Percentiles rank a stretch among this genome's conserved stretches.
Evolutionary conservation across 2,329 filamentous ascomycete species (phyloP).

Genomic region (Fusarium equiseti): DNA sequence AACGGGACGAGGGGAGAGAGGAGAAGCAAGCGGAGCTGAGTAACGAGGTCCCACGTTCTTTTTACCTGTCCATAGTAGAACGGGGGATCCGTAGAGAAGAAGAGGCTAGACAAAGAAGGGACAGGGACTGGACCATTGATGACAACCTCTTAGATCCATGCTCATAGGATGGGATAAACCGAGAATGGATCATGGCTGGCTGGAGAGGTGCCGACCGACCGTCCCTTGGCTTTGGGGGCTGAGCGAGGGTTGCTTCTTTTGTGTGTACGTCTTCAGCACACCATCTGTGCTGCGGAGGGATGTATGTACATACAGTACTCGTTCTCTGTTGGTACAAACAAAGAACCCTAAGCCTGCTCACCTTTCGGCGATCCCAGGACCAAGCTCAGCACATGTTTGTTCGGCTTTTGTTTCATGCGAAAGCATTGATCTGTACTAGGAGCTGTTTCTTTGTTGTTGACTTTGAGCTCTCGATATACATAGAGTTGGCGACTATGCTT

Average conservation of each 20-base stretch:
- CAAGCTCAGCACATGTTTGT: slow-evolving; percentile 2
- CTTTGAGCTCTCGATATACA: slow-evolving; percentile 7
- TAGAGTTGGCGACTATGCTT: slow-evolving; percentile 32
- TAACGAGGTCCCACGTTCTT: slow-evolving; percentile 37
- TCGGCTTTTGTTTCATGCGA: neutral
- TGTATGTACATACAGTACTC: slow-evolving; percentile 20
- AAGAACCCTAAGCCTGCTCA: slow-evolving; percentile 14
- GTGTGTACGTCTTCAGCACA: slow-evolving; percentile 11
- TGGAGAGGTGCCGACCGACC: neutral
- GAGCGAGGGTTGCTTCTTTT: slow-evolving; percentile 18
- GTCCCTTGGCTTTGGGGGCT: slow-evolving; percentile 34
- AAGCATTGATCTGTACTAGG: neutral
- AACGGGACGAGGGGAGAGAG: slow-evolving; percentile 8
- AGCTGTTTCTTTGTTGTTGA: slow-evolving; percentile 2
- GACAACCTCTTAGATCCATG: slow-evolving; percentile 27
- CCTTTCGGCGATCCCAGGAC: slow-evolving; percentile 14
- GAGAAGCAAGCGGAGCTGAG: slow-evolving; percentile 33
- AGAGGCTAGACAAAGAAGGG: slow-evolving; percentile 36
- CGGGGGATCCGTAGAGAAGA: slow-evolving; percentile 14
- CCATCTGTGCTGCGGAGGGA: slow-evolving; percentile 9
- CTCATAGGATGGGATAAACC: slow-evolving; percentile 3
- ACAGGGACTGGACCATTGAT: slow-evolving; percentile 21
- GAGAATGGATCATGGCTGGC: slow-evolving; percentile 2
- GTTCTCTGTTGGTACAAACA: slow-evolving; percentile 36
- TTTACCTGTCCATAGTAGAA: slow-evolving; percentile 19